Percentiles rank a stretch among this genome's conserved stretches.
These are phyloP conservation scores for Hibiscus tridactylites DNA, from an alignment of 345 rosid species.

Conservation along the genomic window DNA sequence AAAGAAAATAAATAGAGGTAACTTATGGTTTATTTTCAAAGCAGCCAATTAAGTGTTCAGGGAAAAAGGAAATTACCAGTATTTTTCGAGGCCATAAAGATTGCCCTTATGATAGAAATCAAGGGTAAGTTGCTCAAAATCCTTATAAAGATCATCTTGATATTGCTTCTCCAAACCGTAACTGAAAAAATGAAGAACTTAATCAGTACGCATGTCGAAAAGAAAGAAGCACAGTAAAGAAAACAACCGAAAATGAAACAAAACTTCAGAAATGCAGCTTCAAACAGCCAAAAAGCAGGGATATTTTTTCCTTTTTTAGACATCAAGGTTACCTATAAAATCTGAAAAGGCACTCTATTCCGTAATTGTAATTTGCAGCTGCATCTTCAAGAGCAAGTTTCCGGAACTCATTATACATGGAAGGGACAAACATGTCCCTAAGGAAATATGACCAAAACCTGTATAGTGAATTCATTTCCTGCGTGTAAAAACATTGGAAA, in stretches of 20 bases:
- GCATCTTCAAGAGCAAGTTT: conserved; percentile 85
- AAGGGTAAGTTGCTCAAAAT: conserved; percentile 75
- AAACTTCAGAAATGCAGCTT: background rate
- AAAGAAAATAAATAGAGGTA: background rate
- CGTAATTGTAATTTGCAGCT: conserved; percentile 70
- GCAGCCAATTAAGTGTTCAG: background rate
- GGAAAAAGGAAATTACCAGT: conserved; percentile 44
- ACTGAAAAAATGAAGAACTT: conserved; percentile 28
- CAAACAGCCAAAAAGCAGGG: background rate
- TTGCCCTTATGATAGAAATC: conserved; percentile 75
- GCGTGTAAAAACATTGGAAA: conserved; percentile 21
- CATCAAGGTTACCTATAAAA: conserved; percentile 65
- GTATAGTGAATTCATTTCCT: conserved; percentile 97
- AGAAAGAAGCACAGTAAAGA: background rate
- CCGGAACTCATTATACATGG: conserved; percentile 82
- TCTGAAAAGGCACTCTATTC: conserved; percentile 91
- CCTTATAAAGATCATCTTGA: conserved; percentile 62
- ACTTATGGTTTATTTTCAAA: background rate
- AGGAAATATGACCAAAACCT: conserved; percentile 96
- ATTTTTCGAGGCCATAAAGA: conserved; percentile 89
- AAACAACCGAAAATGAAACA: conserved; percentile 1
- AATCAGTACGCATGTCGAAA: background rate
- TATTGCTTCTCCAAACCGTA: conserved; percentile 88
- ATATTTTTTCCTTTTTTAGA: background rate
- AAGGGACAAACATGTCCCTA: conserved; percentile 59